Base-by-base conservation (phyloP, 1,284 basidiomycete genomes). In the Leccinum solheimii region DNA sequence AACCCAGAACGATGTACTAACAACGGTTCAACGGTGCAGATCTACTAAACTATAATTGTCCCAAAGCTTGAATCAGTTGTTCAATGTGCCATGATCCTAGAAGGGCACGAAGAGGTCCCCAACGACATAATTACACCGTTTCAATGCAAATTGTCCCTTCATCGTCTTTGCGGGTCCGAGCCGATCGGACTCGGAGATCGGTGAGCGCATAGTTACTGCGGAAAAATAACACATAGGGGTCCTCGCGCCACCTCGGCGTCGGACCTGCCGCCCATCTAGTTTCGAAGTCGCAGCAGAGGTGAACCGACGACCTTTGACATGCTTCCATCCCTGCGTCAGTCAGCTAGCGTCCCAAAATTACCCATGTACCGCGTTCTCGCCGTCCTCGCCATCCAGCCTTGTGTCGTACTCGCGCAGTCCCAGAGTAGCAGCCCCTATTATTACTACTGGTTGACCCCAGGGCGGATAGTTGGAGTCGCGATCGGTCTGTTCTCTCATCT, bases 361-460 rank as follows among this genome's bases (percentile, higher is more conserved):
- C 34, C 6, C 2, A 9, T 34, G 11, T 14, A 53, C 23, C 27
- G 63, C 50, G 30, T 59, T 21, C 49, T 70, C 6, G 10, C 38
- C 21, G 9, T 21, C 34, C 34, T 70, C 14, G 36, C 52, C 23
- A 32, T 21, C 40, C 61, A 45, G 26, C 48, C 21, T 8, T 49
- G 21, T 14, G 40, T 36, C 49, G 71, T 55, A 5, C 16, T 5
- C 1, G 63, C 66, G 14, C 60, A 60, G 30, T 40, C 58, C 5
- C 51, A 56, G 16, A 50, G 13, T 8, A 26, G 52, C 21, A 11
- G 48, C 50, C 57, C 40, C 40, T 43, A 43, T 43, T 16, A 56
- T 49, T 34, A 45, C 30, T 58, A 62, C 23, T 72, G 72, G 72
- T 21, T 73, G 48, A 57, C 72, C 16, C 68, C 69, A 13, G 72